phyloP scores from a whole-genome alignment of 2,329 filamentous ascomycete genomes.

The Penicillium glabrum region DNA sequence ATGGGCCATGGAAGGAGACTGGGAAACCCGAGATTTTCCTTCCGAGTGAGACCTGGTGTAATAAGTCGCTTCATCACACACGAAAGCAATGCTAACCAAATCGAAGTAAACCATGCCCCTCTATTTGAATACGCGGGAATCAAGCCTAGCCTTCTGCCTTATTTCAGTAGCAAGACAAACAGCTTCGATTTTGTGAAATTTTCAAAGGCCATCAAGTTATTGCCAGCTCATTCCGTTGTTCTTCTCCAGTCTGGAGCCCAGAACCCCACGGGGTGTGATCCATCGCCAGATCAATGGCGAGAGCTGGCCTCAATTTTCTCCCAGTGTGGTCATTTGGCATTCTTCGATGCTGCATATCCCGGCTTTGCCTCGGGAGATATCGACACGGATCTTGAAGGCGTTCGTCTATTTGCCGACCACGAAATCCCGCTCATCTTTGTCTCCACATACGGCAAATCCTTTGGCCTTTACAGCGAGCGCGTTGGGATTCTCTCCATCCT shows the following conservation, averaged over 20 bases:
- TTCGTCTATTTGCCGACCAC: constrained; percentile 10
- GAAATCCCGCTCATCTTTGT: constrained; percentile 13
- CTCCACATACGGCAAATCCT: constrained; percentile 14
- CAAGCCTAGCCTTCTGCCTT: constrained; percentile 10
- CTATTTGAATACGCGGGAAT: constrained; percentile 10
- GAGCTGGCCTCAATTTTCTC: constrained; percentile 9
- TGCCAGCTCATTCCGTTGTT: constrained; percentile 14
- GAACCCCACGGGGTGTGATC: constrained; percentile 17
- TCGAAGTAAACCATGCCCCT: constrained; percentile 11
- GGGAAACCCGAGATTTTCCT: constrained; percentile 12
- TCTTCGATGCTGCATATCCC: constrained; percentile 16
- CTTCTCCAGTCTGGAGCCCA: constrained; percentile 15
- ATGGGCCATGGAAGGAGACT: constrained; percentile 13
- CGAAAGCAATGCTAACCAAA: not conserved
- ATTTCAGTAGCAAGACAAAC: constrained; percentile 12
- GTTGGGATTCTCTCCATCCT: constrained; percentile 13
- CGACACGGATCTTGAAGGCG: constrained; percentile 8
- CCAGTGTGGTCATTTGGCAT: constrained; percentile 11
- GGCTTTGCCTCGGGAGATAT: constrained; percentile 16
- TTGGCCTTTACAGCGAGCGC: constrained; percentile 16
- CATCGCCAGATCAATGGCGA: constrained; percentile 11
- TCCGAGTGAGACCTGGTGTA: constrained; percentile 13
- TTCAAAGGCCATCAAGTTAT: not conserved
- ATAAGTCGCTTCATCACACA: not conserved
- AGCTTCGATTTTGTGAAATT: constrained; percentile 9